Evolutionary conservation across 2,329 filamentous ascomycete genomes (phyloP).

Genomic region (Emergomyces pasteurianus): DNA sequence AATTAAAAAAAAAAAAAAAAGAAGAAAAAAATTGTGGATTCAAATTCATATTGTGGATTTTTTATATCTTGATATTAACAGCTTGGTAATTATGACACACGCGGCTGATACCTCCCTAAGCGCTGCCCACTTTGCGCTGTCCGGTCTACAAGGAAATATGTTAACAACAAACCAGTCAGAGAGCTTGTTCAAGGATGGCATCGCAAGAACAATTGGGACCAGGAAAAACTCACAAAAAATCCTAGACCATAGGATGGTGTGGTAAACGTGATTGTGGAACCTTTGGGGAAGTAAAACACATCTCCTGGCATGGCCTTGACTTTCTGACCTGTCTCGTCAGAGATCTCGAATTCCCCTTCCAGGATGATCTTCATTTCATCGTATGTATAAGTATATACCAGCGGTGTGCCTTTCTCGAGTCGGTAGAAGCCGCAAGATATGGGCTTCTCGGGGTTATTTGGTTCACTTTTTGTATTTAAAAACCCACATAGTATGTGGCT

Average conservation of each 20-base stretch:
- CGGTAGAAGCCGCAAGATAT: conserved; percentile 55
- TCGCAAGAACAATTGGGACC: neutral
- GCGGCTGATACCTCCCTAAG: neutral
- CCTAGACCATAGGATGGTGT: conserved; percentile 50
- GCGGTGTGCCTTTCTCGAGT: conserved; percentile 53
- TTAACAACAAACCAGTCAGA: neutral
- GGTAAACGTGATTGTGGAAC: conserved; percentile 53
- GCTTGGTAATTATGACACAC: no score
- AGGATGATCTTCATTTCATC: conserved; percentile 65
- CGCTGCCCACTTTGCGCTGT: conserved; percentile 6
- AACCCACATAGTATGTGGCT: neutral
- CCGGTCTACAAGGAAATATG: conserved; percentile 4
- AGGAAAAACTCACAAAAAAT: conserved; percentile 37
- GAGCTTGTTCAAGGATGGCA: neutral
- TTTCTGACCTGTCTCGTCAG: conserved; percentile 48
- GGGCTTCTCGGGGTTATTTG: conserved; percentile 45
- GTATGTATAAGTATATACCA: conserved; percentile 58
- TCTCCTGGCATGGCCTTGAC: conserved; percentile 51
- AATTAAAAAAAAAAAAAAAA: no score
- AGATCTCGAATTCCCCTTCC: conserved; percentile 54
- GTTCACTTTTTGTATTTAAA: conserved; percentile 31
- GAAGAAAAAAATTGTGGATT: no score
- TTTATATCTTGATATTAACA: no score
- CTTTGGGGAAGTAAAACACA: conserved; percentile 58
- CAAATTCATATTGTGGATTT: no score